Percentiles rank a stretch among this genome's conserved stretches.
phyloP scores from a whole-genome alignment of 305 asterid species.

The Ajuga reptans region DNA sequence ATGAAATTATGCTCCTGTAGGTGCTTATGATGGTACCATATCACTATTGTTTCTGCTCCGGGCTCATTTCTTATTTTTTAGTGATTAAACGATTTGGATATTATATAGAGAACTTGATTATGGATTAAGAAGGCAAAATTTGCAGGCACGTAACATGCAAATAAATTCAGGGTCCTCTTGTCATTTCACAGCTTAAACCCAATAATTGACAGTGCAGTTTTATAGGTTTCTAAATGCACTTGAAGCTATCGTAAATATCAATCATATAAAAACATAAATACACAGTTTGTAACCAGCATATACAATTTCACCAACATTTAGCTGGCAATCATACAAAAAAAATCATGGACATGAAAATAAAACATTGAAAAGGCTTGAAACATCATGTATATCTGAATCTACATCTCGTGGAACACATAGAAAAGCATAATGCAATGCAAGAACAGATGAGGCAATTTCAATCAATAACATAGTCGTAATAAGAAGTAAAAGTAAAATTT shows the following conservation, averaged over 20 bases:
- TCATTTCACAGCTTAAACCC: background rate
- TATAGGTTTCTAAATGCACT: conserved; percentile 20
- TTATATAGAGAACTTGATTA: background rate
- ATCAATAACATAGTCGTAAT: too few species aligned
- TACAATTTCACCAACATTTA: too few species aligned
- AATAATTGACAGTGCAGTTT: background rate
- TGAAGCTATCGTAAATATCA: conserved; percentile 44
- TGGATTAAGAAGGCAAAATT: background rate
- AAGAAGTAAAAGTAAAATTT: background rate
- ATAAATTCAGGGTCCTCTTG: background rate
- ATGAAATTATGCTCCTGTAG: too few species aligned
- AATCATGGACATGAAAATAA: background rate
- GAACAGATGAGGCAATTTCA: background rate
- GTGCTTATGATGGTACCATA: background rate
- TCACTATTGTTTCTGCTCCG: background rate
- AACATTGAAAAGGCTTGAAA: too few species aligned
- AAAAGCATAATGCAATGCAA: background rate
- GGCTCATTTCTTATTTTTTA: background rate
- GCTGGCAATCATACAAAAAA: too few species aligned
- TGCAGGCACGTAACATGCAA: background rate
- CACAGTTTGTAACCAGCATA: too few species aligned
- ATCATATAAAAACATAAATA: too few species aligned
- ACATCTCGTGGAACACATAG: too few species aligned
- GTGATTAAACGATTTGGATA: background rate
- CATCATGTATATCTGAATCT: too few species aligned